phyloP scores from a whole-genome alignment of 805 yeast genomes.

The Saccharomyces kudriavzevii region DNA sequence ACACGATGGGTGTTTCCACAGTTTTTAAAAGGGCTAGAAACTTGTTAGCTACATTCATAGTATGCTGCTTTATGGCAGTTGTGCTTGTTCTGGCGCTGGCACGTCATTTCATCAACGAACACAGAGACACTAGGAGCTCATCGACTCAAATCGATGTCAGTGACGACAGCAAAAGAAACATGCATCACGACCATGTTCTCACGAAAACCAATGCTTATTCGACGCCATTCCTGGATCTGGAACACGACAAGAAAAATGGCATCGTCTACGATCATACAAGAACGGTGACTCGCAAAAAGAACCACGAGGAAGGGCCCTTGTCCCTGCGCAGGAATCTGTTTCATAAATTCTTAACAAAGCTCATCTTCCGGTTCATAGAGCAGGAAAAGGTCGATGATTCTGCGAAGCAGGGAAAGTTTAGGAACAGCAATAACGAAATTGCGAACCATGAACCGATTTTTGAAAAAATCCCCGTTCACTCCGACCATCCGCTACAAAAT shows the following conservation, averaged over 20 bases:
- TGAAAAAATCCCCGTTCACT: not conserved
- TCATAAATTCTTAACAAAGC: not conserved
- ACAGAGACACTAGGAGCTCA: conserved; percentile 7
- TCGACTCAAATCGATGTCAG: not conserved
- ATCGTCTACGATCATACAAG: not conserved
- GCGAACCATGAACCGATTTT: not conserved
- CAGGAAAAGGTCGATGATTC: not conserved
- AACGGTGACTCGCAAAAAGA: not conserved
- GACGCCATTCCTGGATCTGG: not conserved
- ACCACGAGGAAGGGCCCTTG: not conserved
- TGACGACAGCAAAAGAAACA: not conserved
- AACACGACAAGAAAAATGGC: not conserved
- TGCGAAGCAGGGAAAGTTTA: not conserved
- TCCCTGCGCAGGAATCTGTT: not conserved
- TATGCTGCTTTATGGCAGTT: conserved; percentile 18
- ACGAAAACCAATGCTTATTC: not conserved
- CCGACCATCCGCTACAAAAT: conserved; percentile 16
- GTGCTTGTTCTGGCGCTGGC: conserved; percentile 25
- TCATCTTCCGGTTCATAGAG: not conserved
- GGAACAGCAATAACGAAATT: not conserved
- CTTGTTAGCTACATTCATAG: conserved; percentile 4
- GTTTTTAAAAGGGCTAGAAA: not conserved
- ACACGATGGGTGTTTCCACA: not conserved
- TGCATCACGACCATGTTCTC: not conserved
- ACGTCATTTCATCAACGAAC: conserved; percentile 21